Evolutionary conservation across 148 eudicot species (phyloP).

Genomic region (Heliosperma pusillum): DNA sequence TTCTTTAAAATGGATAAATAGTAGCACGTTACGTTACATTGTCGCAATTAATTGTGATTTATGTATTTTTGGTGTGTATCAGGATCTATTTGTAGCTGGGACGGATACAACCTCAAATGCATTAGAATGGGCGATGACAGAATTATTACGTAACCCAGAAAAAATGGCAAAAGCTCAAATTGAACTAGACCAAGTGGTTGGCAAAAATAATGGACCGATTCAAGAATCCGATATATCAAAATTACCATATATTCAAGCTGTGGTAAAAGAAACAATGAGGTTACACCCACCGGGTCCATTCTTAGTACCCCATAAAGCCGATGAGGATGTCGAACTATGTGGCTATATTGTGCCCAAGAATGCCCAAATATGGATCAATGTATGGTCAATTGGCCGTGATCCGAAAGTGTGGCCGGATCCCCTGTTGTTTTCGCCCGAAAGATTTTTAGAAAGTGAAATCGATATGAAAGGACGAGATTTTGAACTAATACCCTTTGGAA

Average conservation of each 20-base stretch:
- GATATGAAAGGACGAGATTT: constrained; percentile 27
- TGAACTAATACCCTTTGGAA: constrained; percentile 32
- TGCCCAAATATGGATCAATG: constrained; percentile 30
- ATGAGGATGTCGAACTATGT: constrained; percentile 14
- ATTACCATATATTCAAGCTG: constrained; percentile 34
- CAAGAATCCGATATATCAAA: constrained; percentile 26
- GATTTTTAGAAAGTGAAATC: constrained; percentile 16
- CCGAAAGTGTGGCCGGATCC: constrained; percentile 21
- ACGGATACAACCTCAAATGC: constrained; percentile 29
- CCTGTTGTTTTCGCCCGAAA: constrained; percentile 25
- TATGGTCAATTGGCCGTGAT: constrained; percentile 30
- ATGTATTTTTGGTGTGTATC: neutral
- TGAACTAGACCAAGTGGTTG: constrained; percentile 27
- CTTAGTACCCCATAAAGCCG: constrained; percentile 30
- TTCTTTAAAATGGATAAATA: too few relatives aligned
- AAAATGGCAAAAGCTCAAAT: constrained; percentile 23
- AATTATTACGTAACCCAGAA: constrained; percentile 23
- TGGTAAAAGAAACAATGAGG: constrained; percentile 29
- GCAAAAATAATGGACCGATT: constrained; percentile 20
- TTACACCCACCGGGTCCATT: constrained; percentile 32
- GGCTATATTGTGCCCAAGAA: constrained; percentile 30
- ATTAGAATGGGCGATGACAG: constrained; percentile 35
- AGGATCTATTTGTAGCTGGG: constrained; percentile 33
- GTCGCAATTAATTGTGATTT: neutral
- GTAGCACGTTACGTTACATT: too few relatives aligned